Conservation (phyloP, 441 rosid genomes). For the Populus hybrid region DNA sequence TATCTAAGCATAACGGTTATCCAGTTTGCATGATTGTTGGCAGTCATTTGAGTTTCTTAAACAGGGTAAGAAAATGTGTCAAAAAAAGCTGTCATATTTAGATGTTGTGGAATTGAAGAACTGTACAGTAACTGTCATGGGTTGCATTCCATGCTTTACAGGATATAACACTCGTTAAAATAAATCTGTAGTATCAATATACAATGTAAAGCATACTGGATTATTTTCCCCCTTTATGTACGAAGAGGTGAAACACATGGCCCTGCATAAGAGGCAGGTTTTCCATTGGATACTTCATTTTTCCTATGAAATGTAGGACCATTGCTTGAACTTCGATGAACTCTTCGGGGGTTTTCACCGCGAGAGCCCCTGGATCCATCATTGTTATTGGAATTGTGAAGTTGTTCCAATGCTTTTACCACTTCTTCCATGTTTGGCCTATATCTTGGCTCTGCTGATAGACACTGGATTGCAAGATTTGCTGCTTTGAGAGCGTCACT, state of each 20-base stretch:
- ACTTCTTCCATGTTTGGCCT: conserved; percentile 68
- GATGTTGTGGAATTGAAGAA: background rate
- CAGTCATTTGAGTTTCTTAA: too few relatives aligned
- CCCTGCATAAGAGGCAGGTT: conserved; percentile 22
- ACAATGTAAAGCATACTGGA: background rate
- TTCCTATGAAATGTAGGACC: conserved; percentile 13
- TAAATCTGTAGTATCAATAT: background rate
- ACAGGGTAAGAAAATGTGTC: background rate
- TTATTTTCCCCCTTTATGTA: conserved; percentile 3
- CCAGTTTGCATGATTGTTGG: too few relatives aligned
- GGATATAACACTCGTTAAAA: conserved; percentile 5
- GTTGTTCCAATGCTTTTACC: conserved; percentile 49
- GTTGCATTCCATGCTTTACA: background rate
- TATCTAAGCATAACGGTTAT: background rate
- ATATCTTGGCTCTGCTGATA: conserved; percentile 54
- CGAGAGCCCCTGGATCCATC: conserved; percentile 15
- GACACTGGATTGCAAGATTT: conserved; percentile 58
- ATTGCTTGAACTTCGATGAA: conserved; percentile 14
- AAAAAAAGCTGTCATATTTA: background rate
- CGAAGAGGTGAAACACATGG: conserved; percentile 38
- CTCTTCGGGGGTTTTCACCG: conserved; percentile 13
- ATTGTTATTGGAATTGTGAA: conserved; percentile 34
- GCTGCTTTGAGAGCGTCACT: conserved; percentile 52
- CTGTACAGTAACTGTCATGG: conserved; percentile 10
- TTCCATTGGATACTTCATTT: conserved; percentile 12